Conservation (phyloP, 306 rosid species). For the Boehmeria nivea region DNA sequence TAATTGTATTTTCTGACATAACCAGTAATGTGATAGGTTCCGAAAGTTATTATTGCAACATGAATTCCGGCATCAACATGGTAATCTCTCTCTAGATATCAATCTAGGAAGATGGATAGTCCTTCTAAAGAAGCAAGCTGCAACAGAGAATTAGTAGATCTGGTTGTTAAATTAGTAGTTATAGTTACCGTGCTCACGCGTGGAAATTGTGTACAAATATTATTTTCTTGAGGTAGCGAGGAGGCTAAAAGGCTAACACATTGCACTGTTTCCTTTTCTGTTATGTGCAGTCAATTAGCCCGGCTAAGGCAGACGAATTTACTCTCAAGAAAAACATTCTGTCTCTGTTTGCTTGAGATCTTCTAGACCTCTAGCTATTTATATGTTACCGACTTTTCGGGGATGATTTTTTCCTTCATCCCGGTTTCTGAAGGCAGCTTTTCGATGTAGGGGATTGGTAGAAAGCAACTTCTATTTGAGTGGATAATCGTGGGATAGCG, state of each 20-base stretch:
- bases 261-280: neutral
- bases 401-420: slow-evolving; percentile 5
- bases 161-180: too few relatives aligned
- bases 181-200: too few relatives aligned
- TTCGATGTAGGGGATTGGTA: neutral
- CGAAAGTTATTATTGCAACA: too few relatives aligned
- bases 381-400: neutral
- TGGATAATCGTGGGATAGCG: neutral
- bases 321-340: slow-evolving; percentile 76
- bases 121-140: too few relatives aligned
- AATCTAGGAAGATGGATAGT: too few relatives aligned
- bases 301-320: slow-evolving; percentile 77
- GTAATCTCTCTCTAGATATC: too few relatives aligned
- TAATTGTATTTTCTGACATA: too few relatives aligned
- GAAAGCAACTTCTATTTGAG: neutral
- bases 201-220: too few relatives aligned
- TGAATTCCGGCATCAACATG: too few relatives aligned
- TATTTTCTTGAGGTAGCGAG: too few relatives aligned
- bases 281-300: slow-evolving; percentile 63
- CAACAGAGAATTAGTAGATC: too few relatives aligned
- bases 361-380: slow-evolving; percentile 3
- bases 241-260: neutral
- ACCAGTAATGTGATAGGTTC: too few relatives aligned
- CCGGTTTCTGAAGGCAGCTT: neutral
- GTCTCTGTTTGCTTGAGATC: slow-evolving; percentile 48